phyloP scores from a whole-genome alignment of 805 yeast species.

The Candida endomychidarum region DNA sequence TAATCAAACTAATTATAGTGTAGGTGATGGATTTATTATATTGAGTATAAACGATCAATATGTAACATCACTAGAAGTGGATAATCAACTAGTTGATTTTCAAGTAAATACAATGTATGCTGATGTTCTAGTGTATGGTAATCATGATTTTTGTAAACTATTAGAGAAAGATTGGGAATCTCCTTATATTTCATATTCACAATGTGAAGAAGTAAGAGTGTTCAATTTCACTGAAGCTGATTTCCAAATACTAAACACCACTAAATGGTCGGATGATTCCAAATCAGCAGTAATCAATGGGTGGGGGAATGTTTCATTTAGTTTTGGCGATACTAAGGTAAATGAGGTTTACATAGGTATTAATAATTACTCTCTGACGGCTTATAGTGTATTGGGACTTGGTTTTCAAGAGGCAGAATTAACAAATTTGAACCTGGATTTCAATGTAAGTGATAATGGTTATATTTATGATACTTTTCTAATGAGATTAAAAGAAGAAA shows the following conservation, averaged over 20 bases:
- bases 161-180: no score
- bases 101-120: neutral
- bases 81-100: neutral
- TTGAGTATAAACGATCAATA: neutral
- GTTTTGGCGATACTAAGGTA: neutral
- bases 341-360: conserved; percentile 1
- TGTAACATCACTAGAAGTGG: neutral
- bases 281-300: neutral
- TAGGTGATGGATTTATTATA: neutral
- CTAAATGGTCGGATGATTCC: neutral
- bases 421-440: conserved; percentile 21
- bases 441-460: conserved; percentile 16
- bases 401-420: conserved; percentile 11
- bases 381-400: conserved; percentile 15
- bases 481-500: neutral
- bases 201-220: neutral
- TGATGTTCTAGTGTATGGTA: neutral
- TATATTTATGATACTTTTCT: conserved; percentile 1
- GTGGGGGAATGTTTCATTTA: conserved; percentile 2
- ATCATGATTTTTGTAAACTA: neutral
- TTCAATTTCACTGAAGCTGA: neutral
- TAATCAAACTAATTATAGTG: no score
- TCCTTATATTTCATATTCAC: neutral
- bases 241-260: neutral
- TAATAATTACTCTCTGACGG: conserved; percentile 5